phyloP scores from a whole-genome alignment of 202 grass and related monocot genomes.

The Panicum virgatum region DNA sequence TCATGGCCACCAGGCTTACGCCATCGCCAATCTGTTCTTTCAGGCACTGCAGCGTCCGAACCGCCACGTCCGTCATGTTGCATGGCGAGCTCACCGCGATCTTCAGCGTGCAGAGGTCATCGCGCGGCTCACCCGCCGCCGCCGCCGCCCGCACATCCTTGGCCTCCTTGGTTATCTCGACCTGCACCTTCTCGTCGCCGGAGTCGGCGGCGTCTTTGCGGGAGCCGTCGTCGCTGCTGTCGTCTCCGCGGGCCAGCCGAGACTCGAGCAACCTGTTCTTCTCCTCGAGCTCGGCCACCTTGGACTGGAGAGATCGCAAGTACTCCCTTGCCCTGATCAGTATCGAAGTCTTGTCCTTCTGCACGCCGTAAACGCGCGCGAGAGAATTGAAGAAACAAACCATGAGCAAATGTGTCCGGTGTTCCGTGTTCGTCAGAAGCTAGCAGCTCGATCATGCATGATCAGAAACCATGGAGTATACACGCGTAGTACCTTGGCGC shows the following conservation, averaged over 20 bases:
- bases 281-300: conserved; percentile 52
- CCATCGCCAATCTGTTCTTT: conserved; percentile 28
- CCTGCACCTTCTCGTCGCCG: too few relatives aligned
- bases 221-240: not conserved
- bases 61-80: conserved; percentile 38
- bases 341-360: conserved; percentile 73
- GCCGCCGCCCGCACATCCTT: not conserved
- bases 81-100: conserved; percentile 25
- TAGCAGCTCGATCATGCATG: not conserved
- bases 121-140: not conserved
- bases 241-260: not conserved
- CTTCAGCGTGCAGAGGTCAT: conserved; percentile 40
- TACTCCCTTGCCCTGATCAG: conserved; percentile 55
- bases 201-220: too few relatives aligned
- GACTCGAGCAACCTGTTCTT: conserved; percentile 53
- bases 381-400: too few relatives aligned
- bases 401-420: not conserved
- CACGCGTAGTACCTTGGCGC: conserved; percentile 74
- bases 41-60: conserved; percentile 51
- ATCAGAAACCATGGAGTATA: not conserved
- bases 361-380: not conserved
- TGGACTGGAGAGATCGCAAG: conserved; percentile 43
- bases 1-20: conserved; percentile 45
- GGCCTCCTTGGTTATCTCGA: conserved; percentile 38
- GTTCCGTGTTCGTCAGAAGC: not conserved